Conservation (phyloP, 331 rosid genomes). For the Stylosanthes scabra region DNA sequence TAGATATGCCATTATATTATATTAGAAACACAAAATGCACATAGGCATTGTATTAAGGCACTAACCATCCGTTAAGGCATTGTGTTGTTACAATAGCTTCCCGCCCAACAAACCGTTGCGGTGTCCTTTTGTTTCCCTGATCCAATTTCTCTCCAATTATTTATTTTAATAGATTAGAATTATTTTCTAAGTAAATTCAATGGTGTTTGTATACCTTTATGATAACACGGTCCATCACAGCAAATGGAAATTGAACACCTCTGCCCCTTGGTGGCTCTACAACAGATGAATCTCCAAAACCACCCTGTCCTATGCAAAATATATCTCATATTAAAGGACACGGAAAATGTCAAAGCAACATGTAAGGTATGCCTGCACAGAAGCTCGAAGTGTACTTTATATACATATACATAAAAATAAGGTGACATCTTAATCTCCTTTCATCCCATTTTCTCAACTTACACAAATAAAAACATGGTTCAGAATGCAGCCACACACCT, state of each 20-base stretch:
- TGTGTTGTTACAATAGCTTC: constrained; percentile 99
- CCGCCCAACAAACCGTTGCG: constrained; percentile 94
- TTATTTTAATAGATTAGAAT: constrained; percentile 25
- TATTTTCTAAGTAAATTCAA: constrained; percentile 26
- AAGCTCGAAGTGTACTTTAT: too few species aligned
- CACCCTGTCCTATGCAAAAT: constrained; percentile 73
- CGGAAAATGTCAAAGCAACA: constrained; percentile 33
- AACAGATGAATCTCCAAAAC: constrained; percentile 68
- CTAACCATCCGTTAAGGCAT: constrained; percentile 99
- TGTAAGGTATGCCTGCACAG: too few species aligned
- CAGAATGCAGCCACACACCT: constrained; percentile 61
- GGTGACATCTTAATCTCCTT: not conserved
- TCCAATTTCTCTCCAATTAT: constrained; percentile 43
- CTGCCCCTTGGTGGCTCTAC: constrained; percentile 75
- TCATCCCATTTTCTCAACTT: constrained; percentile 18
- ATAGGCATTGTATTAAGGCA: constrained; percentile 26
- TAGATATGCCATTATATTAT: constrained; percentile 10
- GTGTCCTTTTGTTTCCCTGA: constrained; percentile 99
- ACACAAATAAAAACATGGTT: constrained; percentile 3
- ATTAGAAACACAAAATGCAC: constrained; percentile 10
- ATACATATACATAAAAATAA: too few species aligned
- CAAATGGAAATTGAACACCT: constrained; percentile 98
- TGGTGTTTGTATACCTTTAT: constrained; percentile 66
- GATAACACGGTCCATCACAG: constrained; percentile 88
- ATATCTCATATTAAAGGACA: constrained; percentile 37